Evolutionary conservation across 148 eudicot genomes (phyloP).

Genomic region (Beta vulgaris): DNA sequence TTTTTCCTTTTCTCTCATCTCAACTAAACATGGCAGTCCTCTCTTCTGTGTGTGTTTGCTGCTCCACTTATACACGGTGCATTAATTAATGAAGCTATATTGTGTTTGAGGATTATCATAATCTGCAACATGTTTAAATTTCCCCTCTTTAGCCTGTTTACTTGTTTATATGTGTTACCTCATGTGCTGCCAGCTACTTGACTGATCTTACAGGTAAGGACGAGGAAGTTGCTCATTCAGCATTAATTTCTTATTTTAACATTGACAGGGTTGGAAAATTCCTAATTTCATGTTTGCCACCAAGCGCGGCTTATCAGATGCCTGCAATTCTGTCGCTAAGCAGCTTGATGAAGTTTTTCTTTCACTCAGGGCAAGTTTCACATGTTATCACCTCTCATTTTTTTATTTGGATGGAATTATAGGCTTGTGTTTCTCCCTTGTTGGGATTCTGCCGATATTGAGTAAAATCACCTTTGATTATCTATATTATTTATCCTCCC

Average conservation of each 20-base stretch:
- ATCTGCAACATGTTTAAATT: constrained; percentile 3
- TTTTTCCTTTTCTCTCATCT: no score
- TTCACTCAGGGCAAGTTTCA: constrained; percentile 52
- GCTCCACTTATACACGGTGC: neutral
- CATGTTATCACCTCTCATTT: constrained; percentile 22
- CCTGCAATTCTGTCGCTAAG: constrained; percentile 55
- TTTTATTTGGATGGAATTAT: neutral
- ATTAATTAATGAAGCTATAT: neutral
- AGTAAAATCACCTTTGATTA: neutral
- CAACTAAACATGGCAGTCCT: neutral
- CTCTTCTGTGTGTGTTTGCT: neutral
- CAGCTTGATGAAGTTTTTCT: constrained; percentile 73
- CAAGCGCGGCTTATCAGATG: constrained; percentile 73
- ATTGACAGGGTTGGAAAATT: constrained; percentile 83
- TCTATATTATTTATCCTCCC: no score
- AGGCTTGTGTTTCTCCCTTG: neutral
- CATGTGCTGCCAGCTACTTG: neutral
- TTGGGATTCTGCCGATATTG: neutral
- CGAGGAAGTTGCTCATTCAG: neutral
- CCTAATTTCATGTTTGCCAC: constrained; percentile 88
- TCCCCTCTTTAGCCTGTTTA: neutral
- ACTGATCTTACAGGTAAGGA: neutral
- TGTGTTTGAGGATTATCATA: neutral
- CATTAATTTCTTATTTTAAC: constrained; percentile 10
- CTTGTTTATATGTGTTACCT: neutral